phyloP scores from a whole-genome alignment of 75 land plant genomes.

The Sequoiadendron giganteum region DNA sequence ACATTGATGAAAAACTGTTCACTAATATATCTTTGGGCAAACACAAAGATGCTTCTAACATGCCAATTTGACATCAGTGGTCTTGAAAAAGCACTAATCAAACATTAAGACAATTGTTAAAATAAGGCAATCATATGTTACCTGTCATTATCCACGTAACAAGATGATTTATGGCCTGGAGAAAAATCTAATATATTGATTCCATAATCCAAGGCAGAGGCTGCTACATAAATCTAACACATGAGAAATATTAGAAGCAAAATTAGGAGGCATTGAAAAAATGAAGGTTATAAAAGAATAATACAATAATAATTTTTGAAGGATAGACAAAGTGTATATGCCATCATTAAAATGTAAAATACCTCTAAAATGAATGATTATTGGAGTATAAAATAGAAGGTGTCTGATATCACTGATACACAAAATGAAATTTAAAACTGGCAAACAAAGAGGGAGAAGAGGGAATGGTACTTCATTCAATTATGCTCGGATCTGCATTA shows the following conservation, averaged over 20 bases:
- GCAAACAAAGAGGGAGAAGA: neutral
- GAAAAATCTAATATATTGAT: constrained; percentile 67
- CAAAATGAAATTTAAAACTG: too few species aligned
- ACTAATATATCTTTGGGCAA: constrained; percentile 3
- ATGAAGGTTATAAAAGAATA: neutral
- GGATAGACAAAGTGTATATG: neutral
- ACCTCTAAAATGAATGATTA: neutral
- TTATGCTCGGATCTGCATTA: too few species aligned
- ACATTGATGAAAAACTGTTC: neutral
- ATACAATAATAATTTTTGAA: neutral
- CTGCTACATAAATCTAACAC: constrained; percentile 67
- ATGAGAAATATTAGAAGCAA: neutral
- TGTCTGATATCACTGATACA: neutral
- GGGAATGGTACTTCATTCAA: neutral
- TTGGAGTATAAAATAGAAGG: neutral
- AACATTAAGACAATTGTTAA: neutral
- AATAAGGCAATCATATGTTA: constrained; percentile 15
- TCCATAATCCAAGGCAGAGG: constrained; percentile 44
- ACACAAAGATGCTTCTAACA: neutral
- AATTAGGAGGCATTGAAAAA: neutral
- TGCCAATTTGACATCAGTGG: neutral
- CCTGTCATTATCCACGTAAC: constrained; percentile 58
- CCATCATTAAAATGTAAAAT: neutral
- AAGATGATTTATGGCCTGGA: constrained; percentile 52
- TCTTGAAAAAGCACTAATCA: neutral